Conservation (phyloP, 257 asterid species). For the Buddleja alternifolia region DNA sequence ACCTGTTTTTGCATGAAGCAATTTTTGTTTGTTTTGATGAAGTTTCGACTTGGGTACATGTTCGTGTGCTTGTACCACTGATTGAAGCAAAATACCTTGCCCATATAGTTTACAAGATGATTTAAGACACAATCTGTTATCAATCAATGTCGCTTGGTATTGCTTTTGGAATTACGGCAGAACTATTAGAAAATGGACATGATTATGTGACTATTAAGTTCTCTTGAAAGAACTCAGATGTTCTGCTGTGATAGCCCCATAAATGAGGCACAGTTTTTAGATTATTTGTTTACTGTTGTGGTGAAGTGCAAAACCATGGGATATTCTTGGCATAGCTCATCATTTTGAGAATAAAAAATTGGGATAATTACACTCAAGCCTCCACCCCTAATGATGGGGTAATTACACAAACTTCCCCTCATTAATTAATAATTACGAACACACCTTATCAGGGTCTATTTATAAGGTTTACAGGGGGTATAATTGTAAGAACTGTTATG, state of each 20-base stretch:
- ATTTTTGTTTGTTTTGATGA: constrained; percentile 21
- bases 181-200: not conserved
- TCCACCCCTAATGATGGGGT: no score
- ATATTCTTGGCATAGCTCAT: no score
- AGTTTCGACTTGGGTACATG: constrained; percentile 2
- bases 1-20: constrained; percentile 32
- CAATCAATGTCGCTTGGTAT: not conserved
- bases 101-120: not conserved
- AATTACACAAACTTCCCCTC: no score
- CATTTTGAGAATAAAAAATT: no score
- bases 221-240: not conserved
- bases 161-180: not conserved
- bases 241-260: not conserved
- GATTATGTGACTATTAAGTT: not conserved
- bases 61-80: not conserved
- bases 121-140: not conserved
- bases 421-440: no score
- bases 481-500: no score
- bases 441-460: no score
- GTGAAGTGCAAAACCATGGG: no score
- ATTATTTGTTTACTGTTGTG: no score
- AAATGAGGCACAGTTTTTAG: not conserved
- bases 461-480: no score
- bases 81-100: constrained; percentile 9
- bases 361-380: no score